phyloP scores from a whole-genome alignment of 2,329 filamentous ascomycete genomes.

The Colletotrichum brevisporum region DNA sequence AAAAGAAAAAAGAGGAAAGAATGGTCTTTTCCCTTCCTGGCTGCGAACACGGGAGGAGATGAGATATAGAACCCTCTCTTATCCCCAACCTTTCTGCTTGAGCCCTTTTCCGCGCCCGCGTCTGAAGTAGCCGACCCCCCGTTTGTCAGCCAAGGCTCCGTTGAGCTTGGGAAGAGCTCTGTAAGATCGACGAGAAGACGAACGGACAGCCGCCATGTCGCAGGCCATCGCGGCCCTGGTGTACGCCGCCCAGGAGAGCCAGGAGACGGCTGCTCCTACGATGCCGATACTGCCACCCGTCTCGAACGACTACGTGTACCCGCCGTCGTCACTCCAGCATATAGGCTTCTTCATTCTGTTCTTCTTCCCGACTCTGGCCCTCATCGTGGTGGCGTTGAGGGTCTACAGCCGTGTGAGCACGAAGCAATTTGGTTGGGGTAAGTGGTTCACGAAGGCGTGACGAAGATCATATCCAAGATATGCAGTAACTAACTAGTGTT shows the following conservation, averaged over 20 bases:
- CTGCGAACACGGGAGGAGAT: not conserved
- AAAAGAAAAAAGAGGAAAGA: not conserved
- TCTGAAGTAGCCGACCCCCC: not conserved
- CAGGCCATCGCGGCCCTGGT: constrained; percentile 30
- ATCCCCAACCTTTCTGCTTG: constrained; percentile 10
- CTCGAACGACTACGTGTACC: constrained; percentile 32
- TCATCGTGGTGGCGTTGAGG: constrained; percentile 27
- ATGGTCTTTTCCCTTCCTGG: not conserved
- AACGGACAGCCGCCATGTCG: constrained; percentile 19
- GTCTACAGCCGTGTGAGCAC: constrained; percentile 33
- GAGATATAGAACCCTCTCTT: constrained; percentile 19
- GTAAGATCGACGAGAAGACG: not conserved
- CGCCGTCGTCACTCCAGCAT: constrained; percentile 28
- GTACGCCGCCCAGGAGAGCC: constrained; percentile 29
- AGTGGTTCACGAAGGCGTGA: not conserved
- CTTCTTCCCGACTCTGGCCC: constrained; percentile 30
- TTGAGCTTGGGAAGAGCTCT: constrained; percentile 4
- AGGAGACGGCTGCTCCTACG: not conserved
- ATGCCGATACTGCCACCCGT: constrained; percentile 15
- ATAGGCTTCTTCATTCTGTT: constrained; percentile 31
- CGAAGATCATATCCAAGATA: not conserved
- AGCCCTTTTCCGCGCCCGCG: constrained; percentile 5
- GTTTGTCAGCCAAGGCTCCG: constrained; percentile 16
- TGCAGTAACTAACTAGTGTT: constrained; percentile 2
- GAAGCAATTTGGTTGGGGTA: constrained; percentile 39